Evolutionary conservation across 2,329 filamentous ascomycete genomes (phyloP), one percentile per base, ranked within the genome.

Genomic region (Ceratocystis cubensis): DNA sequence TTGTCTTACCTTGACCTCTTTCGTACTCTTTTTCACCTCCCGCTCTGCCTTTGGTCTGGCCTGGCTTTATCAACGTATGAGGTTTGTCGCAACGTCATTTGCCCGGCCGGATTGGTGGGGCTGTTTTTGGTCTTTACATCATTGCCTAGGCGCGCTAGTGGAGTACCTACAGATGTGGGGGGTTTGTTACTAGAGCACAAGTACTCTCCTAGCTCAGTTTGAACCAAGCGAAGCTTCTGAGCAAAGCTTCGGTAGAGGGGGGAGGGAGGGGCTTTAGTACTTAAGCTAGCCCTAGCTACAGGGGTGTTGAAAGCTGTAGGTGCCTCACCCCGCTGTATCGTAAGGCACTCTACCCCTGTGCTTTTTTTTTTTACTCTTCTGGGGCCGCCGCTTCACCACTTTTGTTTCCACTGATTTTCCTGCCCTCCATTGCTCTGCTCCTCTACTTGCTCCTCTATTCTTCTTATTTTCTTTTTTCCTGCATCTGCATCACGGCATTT

Each of bases 41-140:
- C 7, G 7, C 25, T 25, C 15, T 53, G 48, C 3, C 48, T 53
- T 53, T 20, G 33, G 33, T 10, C 46, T 50, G 17, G 46, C 10
- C 3, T 7, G 46, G 22, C 17, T 50, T 50, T 22, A 22, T 50
- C 46, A n/a, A 4, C 13, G 15, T 37, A 22, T 30, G 53, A 59
- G n/a, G 28, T 22, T 33, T 59, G 25, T 59, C 53, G 33, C 28
- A 59, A 59, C 53, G 53, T 59, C 25, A 59, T 59, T 59, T 17
- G 25, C 7, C 53, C 15, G 53, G 10, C 28, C 25, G 33, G 33
- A 17, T n/a, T 33, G 53, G 53, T 17, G 53, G 53, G 53, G 53
- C 33, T 33, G 53, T 59, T 33, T 8, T 28, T 53, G 45, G 13
- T 48, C 17, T 48, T 48, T 17, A n/a, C n/a, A 20, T 48, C 45